Conservation (phyloP, 1,284 basidiomycete genomes). For the Macrocystidia cucumis region DNA sequence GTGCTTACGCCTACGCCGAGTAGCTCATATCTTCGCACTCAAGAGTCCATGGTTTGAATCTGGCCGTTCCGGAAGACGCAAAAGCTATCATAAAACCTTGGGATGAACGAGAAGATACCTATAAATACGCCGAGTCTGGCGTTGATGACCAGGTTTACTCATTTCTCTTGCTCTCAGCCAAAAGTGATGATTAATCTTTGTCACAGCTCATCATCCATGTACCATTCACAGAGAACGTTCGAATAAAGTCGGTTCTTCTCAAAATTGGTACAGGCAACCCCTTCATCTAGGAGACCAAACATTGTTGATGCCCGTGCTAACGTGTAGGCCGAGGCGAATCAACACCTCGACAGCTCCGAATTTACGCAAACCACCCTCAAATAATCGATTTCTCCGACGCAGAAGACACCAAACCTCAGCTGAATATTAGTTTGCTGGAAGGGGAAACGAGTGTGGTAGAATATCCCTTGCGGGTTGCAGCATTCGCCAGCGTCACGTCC, state of each 20-base stretch:
- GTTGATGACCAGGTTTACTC: conserved; percentile 70
- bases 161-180: conserved; percentile 3
- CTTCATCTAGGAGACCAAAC: neutral
- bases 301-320: conserved; percentile 8
- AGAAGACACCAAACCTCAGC: conserved; percentile 57
- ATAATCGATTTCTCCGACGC: conserved; percentile 73
- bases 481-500: conserved; percentile 67
- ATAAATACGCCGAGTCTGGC: conserved; percentile 58
- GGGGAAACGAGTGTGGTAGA: conserved; percentile 61
- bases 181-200: conserved; percentile 1
- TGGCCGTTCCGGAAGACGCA: conserved; percentile 69
- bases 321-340: conserved; percentile 59
- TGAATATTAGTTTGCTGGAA: conserved; percentile 64
- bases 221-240: conserved; percentile 72
- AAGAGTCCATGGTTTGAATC: conserved; percentile 75
- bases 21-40: conserved; percentile 15
- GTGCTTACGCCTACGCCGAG: conserved; percentile 5
- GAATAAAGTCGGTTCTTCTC: conserved; percentile 62
- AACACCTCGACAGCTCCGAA: conserved; percentile 56
- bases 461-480: conserved; percentile 69
- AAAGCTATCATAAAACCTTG: conserved; percentile 72
- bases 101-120: conserved; percentile 66
- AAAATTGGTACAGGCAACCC: conserved; percentile 53
- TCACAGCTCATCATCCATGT: conserved; percentile 71
- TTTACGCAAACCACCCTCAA: conserved; percentile 63